phyloP scores from a whole-genome alignment of 2,329 filamentous ascomycete genomes.

The Chrysosporium queenslandicum region DNA sequence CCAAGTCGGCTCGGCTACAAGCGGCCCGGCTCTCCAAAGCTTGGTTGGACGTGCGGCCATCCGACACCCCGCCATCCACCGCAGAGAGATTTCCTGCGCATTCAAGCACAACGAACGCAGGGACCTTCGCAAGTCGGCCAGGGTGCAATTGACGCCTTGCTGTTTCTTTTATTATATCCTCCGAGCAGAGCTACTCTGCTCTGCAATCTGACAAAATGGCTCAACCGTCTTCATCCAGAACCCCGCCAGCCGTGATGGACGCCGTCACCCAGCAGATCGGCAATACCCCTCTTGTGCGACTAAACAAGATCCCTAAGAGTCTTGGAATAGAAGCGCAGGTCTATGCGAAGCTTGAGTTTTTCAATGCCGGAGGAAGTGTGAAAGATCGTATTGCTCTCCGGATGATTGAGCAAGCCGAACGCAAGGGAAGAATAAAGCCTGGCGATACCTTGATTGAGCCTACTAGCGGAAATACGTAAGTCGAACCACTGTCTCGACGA shows the following conservation, averaged over 20 bases:
- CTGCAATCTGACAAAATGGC: neutral
- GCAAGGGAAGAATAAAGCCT: slow-evolving; percentile 83
- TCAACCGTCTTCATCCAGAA: neutral
- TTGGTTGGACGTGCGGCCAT: neutral
- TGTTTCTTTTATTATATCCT: neutral
- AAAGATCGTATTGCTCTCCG: slow-evolving; percentile 92
- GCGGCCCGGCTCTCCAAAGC: neutral
- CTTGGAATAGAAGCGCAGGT: slow-evolving; percentile 81
- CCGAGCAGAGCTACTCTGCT: neutral
- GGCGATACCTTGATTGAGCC: slow-evolving; percentile 96
- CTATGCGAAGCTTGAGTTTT: slow-evolving; percentile 84
- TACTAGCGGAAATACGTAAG: slow-evolving; percentile 82
- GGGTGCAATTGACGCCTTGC: neutral
- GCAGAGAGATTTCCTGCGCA: neutral
- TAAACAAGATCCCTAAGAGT: slow-evolving; percentile 87
- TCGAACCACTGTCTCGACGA: slow-evolving; percentile 11
- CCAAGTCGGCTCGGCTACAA: slow-evolving; percentile 5
- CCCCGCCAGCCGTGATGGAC: slow-evolving; percentile 48
- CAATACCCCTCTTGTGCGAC: slow-evolving; percentile 85
- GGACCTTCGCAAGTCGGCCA: neutral
- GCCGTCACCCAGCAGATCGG: slow-evolving; percentile 81
- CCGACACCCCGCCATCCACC: neutral
- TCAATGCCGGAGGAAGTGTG: slow-evolving; percentile 87
- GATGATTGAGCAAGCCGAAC: slow-evolving; percentile 95
- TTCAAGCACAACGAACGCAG: neutral